Base-by-base conservation (phyloP, 78 protist genomes). In the Planoprotostelium fungivorum region DNA sequence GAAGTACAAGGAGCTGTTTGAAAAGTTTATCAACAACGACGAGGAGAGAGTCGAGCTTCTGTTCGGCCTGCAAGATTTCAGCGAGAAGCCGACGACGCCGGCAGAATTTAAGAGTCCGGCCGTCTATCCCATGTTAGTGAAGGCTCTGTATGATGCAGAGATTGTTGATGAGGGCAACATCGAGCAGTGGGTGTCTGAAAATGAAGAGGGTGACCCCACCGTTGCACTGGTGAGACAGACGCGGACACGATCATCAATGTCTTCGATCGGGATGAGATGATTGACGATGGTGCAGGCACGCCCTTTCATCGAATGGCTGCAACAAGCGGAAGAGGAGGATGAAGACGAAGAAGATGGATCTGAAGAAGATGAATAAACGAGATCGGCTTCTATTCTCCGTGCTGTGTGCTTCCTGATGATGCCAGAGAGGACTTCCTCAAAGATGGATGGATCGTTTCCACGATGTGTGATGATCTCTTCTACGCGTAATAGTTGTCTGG, bases 321-420 rank as follows among this genome's bases (percentile, higher is more conserved):
- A 84, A 51, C 29, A 37, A n/a, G 94, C 94, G 29, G 94, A 92
- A 86, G 94, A 91, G 87, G 94, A 92, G 35, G 39, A 39, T n/a
- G 94, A 92, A 10, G 94, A 92, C 38, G 94, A 92, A 29, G 91
- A 88, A 9, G 94, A 92, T 0, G 88, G n/a, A n/a, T n/a, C n/a
- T n/a, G n/a, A n/a, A n/a, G n/a, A n/a, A n/a, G n/a, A n/a, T n/a
- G n/a, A n/a, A n/a, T n/a, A n/a, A n/a, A n/a, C n/a, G n/a, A n/a
- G n/a, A n/a, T n/a, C n/a, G n/a, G n/a, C n/a, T n/a, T n/a, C n/a
- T n/a, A n/a, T n/a, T n/a, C n/a, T n/a, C n/a, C n/a, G n/a, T n/a
- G n/a, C n/a, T n/a, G n/a, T n/a, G n/a, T n/a, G n/a, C n/a, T n/a
- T n/a, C n/a, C n/a, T n/a, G n/a, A n/a, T n/a, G n/a, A n/a, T n/a